Base-by-base conservation (phyloP, 202 grass and related monocot species). In the Zoysia matrella region DNA sequence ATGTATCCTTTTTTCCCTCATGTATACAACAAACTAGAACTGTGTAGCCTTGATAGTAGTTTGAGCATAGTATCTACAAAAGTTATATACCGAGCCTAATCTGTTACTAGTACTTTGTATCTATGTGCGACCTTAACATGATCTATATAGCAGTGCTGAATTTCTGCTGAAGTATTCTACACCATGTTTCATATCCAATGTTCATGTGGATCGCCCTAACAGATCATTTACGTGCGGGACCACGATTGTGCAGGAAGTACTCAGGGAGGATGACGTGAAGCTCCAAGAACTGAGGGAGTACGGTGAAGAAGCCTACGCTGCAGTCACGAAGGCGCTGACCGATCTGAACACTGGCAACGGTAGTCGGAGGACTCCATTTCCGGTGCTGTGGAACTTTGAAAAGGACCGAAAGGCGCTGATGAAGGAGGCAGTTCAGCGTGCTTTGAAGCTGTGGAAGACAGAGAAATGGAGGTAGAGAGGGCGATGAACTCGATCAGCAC, bases 181-280 rank as follows among this genome's bases (percentile, higher is more conserved):
- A 56, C 4, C 54, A 30, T 10, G 16, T 8, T 42, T 46, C 7
- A 45, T 22, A 58, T 14, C 30, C 42, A 75, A 14, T 88, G 44
- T 70, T 61, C 51, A 11, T 62, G 54, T 76, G 58, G 18, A 72
- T 3, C 1, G 67, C 30, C 69, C 16, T 68, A 46, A 79, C 8
- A 2, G 18, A 70, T 18, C 46, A 9, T 65, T 12, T 11, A 15
- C 52, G 50, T 15, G 44, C 57, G 3, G 61, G 30, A 11, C 8
- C 30, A 0, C 1, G 45, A 36, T 22, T 14, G 13, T 87, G 41
- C 48, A 93, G 88, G 60, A 86, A 75, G 88, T 73, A 48, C 87
- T 93, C 43, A 82, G 70, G 15, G 84, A 93, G 61, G 85, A 73
- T 78, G 91, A 93, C 16, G 13, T 50, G 46, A 93, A 90, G 76